Conservation (phyloP, 2,329 filamentous ascomycete genomes). For the Aspergillus awamori region DNA sequence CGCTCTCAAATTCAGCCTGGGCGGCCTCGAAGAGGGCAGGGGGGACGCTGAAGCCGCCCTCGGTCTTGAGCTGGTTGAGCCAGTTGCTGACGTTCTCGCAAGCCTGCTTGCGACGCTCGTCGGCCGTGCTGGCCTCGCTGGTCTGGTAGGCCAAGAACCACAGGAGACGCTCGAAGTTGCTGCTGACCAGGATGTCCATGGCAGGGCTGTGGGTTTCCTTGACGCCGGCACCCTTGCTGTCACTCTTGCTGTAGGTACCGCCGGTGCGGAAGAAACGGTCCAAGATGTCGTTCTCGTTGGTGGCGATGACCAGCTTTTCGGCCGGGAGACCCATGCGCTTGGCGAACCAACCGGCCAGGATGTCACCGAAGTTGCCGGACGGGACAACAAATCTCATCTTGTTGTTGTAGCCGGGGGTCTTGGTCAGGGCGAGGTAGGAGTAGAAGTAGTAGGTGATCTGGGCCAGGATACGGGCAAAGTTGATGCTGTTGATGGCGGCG, state of each 20-base stretch:
- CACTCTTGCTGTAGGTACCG: constrained; percentile 82
- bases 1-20: constrained; percentile 76
- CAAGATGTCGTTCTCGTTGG: constrained; percentile 97
- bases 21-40: constrained; percentile 71
- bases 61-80: constrained; percentile 77
- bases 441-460: constrained; percentile 98
- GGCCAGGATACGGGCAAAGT: constrained; percentile 91
- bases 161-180: constrained; percentile 93
- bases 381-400: constrained; percentile 82
- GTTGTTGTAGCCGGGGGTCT: constrained; percentile 60
- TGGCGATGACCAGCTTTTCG: constrained; percentile 87
- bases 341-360: constrained; percentile 86
- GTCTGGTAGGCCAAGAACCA: constrained; percentile 85
- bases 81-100: constrained; percentile 77
- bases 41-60: constrained; percentile 82
- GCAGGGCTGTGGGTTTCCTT: constrained; percentile 92
- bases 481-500: constrained; percentile 94
- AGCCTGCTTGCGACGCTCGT: constrained; percentile 53
- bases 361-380: constrained; percentile 95
- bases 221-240: constrained; percentile 65
- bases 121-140: constrained; percentile 47
- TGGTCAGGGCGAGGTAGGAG: constrained; percentile 81
- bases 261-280: constrained; percentile 89
- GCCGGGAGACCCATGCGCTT: constrained; percentile 84
- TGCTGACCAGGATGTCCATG: constrained; percentile 96